A percentile compares a stretch with the other conserved stretches of the same genome.
Conservation (phyloP, 2,329 filamentous ascomycete genomes). For the Triangularia setosa region DNA sequence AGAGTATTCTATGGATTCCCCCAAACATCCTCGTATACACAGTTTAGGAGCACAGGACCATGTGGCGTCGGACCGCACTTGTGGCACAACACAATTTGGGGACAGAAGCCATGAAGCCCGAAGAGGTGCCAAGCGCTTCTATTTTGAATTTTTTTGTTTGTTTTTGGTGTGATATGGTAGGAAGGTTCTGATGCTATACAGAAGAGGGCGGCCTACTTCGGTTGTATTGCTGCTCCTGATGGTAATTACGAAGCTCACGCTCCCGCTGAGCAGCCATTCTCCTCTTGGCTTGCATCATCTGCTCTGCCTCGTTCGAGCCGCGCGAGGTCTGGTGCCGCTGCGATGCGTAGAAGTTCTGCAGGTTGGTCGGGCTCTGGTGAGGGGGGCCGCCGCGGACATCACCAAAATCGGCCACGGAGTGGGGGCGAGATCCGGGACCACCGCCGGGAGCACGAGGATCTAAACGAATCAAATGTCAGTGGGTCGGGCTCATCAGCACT, state of each 20-base stretch:
- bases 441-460: conserved; percentile 65
- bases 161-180: conserved; percentile 34
- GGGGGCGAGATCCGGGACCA: conserved; percentile 65
- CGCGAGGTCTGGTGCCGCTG: conserved; percentile 87
- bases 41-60: conserved; percentile 26
- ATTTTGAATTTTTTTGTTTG: conserved; percentile 33
- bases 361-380: conserved; percentile 66
- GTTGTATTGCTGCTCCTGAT: conserved; percentile 99
- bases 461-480: conserved; percentile 36
- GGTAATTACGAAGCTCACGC: conserved; percentile 98
- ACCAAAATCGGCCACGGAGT: conserved; percentile 80
- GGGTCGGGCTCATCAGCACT: conserved; percentile 21
- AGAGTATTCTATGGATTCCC: not conserved
- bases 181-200: conserved; percentile 58
- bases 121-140: conserved; percentile 31
- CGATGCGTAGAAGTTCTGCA: conserved; percentile 90
- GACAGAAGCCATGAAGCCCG: conserved; percentile 27
- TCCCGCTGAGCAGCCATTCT: conserved; percentile 98
- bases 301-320: conserved; percentile 86
- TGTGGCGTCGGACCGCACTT: conserved; percentile 30
- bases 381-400: conserved; percentile 56
- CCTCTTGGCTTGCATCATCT: conserved; percentile 98
- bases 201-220: conserved; percentile 88
- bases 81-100: conserved; percentile 30
- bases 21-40: conserved; percentile 22